phyloP scores from a whole-genome alignment of 1,284 basidiomycete species.

The Fomes fomentarius region DNA sequence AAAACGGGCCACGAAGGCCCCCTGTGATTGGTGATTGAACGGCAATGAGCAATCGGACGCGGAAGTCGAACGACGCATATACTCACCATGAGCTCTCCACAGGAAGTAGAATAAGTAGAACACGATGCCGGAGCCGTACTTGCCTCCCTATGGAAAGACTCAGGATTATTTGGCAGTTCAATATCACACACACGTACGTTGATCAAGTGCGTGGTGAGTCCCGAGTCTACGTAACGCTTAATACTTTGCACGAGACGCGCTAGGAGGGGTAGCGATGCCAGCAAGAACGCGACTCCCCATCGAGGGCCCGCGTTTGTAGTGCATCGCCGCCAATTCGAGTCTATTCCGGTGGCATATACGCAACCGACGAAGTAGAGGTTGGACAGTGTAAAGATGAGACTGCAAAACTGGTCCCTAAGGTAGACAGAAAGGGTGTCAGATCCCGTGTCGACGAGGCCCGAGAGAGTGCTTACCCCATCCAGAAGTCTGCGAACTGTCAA shows the following conservation, averaged over 20 bases:
- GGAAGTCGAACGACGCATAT: constrained; percentile 13
- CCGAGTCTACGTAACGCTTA: constrained; percentile 83
- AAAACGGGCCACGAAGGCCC: constrained; percentile 46
- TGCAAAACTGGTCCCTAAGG: constrained; percentile 81
- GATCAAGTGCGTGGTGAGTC: constrained; percentile 77
- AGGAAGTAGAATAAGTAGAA: constrained; percentile 68
- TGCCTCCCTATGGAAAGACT: constrained; percentile 63
- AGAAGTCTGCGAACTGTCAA: constrained; percentile 76
- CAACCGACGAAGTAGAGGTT: constrained; percentile 79
- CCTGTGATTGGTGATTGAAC: constrained; percentile 24
- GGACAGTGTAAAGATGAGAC: constrained; percentile 73
- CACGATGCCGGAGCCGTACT: constrained; percentile 73
- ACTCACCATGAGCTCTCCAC: constrained; percentile 71
- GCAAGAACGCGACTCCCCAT: constrained; percentile 65
- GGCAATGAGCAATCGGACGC: neutral
- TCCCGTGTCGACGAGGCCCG: neutral
- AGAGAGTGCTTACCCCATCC: constrained; percentile 65
- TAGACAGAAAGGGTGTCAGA: constrained; percentile 28
- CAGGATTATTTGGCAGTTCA: too few species aligned
- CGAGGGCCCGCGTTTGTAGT: constrained; percentile 37
- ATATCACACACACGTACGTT: constrained; percentile 46
- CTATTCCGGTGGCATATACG: constrained; percentile 63
- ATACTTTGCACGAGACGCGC: constrained; percentile 86
- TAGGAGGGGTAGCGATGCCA: constrained; percentile 65
- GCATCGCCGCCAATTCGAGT: constrained; percentile 48